Evolutionary conservation across 441 rosid species (phyloP), one percentile per base, ranked within the genome.

Genomic region (Hura crepitans): DNA sequence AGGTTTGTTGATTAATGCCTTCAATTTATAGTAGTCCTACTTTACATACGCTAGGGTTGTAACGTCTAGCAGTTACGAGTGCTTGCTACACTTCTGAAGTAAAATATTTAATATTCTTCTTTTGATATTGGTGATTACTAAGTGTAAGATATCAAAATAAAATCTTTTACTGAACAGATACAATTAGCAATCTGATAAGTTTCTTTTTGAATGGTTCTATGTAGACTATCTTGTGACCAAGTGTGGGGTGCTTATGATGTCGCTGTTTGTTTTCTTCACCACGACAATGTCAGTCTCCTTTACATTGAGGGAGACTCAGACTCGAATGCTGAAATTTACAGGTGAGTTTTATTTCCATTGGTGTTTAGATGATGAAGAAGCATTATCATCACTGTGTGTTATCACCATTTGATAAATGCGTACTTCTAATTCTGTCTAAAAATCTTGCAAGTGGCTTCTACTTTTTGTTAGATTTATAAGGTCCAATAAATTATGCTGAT

Each of bases 221-320:
- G 84, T 86, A 95, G 99, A 95, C 74, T 95, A 95, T 82, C 87
- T 95, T 73, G 99, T 95, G 78, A 90, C 85, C n/a, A 95, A 95
- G 80, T 95, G 97, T 77, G 98, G 98, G 14, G 99, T 92, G 77
- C 98, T 95, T 73, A 89, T 92, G 98, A 92, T 95, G 99, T 92
- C 99, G 22, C 85, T 95, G 69, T 92, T 95, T 66, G 97, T 95
- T 58, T 95, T 95, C 80, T 92, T 95, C 77, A 95, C 99, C 11
- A 95, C 99, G 54, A 95, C 99, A 55, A 92, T 95, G 98, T 95
- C 98, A 27, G 99, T 95, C 46, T 95, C 99, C 33, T 95, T 95
- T 80, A 95, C 99, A 51, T 72, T 95, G 84, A 85, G 98, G 82
- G 99, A 95, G 85, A 95, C 98, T 3, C 99, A 95, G 82, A 87